Evolutionary conservation across 1,284 basidiomycete species (phyloP).

Genomic region (Cryptococcus depauperatus): DNA sequence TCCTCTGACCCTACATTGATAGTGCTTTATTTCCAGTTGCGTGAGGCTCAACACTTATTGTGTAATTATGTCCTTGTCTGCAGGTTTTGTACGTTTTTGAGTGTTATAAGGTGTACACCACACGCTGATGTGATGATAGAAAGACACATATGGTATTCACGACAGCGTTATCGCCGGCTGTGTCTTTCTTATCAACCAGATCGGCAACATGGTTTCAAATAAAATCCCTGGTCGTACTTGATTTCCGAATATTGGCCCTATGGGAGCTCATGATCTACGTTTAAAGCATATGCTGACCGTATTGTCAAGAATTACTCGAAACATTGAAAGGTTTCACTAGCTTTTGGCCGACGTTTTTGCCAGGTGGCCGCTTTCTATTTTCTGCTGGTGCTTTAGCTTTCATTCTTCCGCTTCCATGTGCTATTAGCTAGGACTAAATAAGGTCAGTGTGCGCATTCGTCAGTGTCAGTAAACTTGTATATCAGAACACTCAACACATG

Average conservation of each 20-base stretch:
- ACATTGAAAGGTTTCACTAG: neutral
- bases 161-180: slow-evolving; percentile 56
- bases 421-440: slow-evolving; percentile 53
- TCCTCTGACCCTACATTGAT: neutral
- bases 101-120: slow-evolving; percentile 6
- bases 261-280: neutral
- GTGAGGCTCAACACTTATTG: slow-evolving; percentile 35
- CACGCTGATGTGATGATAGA: slow-evolving; percentile 43
- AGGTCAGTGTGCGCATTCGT: slow-evolving; percentile 49
- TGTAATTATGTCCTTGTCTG: slow-evolving; percentile 13
- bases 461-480: slow-evolving; percentile 19
- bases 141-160: slow-evolving; percentile 53
- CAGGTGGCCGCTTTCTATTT: slow-evolving; percentile 26
- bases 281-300: slow-evolving; percentile 49
- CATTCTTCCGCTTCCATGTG: slow-evolving; percentile 52
- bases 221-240: slow-evolving; percentile 50
- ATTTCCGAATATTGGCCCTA: slow-evolving; percentile 9
- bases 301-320: slow-evolving; percentile 49
- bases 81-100: slow-evolving; percentile 16
- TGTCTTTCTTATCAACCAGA: slow-evolving; percentile 55
- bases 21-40: slow-evolving; percentile 27
- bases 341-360: neutral
- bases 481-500: neutral
- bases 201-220: slow-evolving; percentile 57
- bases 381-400: slow-evolving; percentile 47